Base-by-base conservation (phyloP, 176 grass and related monocot species). In the Bonia amplexicaulis region DNA sequence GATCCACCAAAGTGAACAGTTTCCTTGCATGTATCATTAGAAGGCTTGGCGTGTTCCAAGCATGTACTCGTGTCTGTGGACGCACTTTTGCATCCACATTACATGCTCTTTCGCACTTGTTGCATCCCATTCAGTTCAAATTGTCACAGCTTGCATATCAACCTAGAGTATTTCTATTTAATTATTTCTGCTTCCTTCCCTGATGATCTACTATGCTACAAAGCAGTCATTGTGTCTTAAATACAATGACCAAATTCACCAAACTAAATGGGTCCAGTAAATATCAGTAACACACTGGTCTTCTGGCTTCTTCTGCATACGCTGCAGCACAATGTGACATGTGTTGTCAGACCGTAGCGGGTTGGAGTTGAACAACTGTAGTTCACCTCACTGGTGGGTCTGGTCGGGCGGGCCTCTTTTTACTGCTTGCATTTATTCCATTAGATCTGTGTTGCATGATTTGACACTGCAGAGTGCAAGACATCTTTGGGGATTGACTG, bases 191-290 rank as follows among this genome's bases (percentile, higher is more conserved):
- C 69, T 71, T 72, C 53, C 35, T 58, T 67, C 33, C 68, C 55
- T 16, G 44, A 19, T 49, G 52, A 84, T 80, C 29, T 80, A 76
- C 46, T 29, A 37, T 54, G 39, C 76, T 45, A 52, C 12, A 49
- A 49, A 71, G n/a, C 77, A 85, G 82, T 77, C 58, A 74, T 74
- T 84, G 59, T 66, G 51, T 42, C 85, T 74, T 84, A 74, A 90
- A 87, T 69, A 9, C 60, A 49, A 37, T 68, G 63, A 76, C 63
- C 85, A 55, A 69, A 69, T 80, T 68, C 33, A 87, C 76, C 76
- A 66, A 63, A 81, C 76, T 42, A 76, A 70, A 44, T 76, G 39
- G 67, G 22, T 67, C 26, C 73, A 51, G 67, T 29, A 73, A 71
- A 59, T 86, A 86, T 83, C 60, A 46, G 19, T 57, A 65, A 40